Percentiles rank a stretch among this genome's conserved stretches.
These are phyloP conservation scores for Citrullus amarus DNA, from an alignment of 306 rosid species.

Conservation along the genomic window DNA sequence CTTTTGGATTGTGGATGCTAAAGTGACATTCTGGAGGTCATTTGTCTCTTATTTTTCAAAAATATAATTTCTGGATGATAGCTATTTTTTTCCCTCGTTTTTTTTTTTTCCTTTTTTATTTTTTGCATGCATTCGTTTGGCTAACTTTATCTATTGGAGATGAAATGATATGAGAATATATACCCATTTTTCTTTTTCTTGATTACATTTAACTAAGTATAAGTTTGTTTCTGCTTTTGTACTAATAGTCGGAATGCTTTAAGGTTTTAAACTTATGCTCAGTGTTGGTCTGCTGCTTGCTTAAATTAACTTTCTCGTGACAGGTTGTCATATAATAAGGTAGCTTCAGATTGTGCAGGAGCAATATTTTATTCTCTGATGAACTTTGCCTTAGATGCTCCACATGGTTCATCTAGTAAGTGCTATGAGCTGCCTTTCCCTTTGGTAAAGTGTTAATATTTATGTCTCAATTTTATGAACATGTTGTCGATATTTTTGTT, in stretches of 20 bases:
- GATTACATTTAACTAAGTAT: background rate
- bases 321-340: conserved; percentile 81
- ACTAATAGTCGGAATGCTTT: background rate
- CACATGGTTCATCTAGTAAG: conserved; percentile 59
- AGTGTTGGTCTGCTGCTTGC: background rate
- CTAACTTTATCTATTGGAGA: background rate
- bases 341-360: conserved; percentile 83
- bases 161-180: background rate
- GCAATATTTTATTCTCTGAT: conserved; percentile 80
- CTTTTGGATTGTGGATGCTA: background rate
- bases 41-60: background rate
- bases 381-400: conserved; percentile 50
- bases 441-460: background rate
- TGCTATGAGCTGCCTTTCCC: conserved; percentile 7
- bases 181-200: background rate
- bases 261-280: background rate
- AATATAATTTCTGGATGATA: background rate
- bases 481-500: background rate
- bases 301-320: conserved; percentile 5
- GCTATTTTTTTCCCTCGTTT: background rate
- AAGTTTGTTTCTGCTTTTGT: background rate
- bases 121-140: background rate
- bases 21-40: background rate
- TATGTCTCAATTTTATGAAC: background rate
- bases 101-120: background rate